Base-by-base conservation (phyloP, 1,284 basidiomycete genomes). In the Afroboletus lepidellus region DNA sequence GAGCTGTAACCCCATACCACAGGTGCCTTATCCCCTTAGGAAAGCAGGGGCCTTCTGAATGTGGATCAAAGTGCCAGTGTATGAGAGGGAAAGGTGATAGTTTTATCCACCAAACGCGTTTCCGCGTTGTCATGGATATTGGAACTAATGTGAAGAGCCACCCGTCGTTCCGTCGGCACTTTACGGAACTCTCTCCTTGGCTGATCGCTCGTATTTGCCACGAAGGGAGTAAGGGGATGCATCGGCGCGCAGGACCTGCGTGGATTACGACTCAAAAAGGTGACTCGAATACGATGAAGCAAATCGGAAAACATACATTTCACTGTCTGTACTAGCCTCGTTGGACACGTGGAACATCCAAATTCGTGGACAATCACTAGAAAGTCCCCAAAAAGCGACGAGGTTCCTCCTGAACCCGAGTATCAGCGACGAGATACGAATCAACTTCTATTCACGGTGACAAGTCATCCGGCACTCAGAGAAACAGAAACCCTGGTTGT, bases 41-140 rank as follows among this genome's bases (percentile, higher is more conserved):
- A 50, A 37, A 33, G 21, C 18, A 13, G 47, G 38, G 41, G 36
- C 32, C 8, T 32, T 27, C 32, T 37, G 27, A 16, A 41, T 58
- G 45, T 23, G 16, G 39, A 42, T 16, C n/a, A 24, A 37, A 8
- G 21, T 38, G 56, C 38, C 51, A 41, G 34, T 6, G 11, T 34
- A 49, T 23, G 32, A 38, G 23, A 46, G 33, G 18, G 39, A n/a
- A 16, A 9, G 13, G 13, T 8, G 8, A 13, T 24, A 20, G 11
- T 34, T 33, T 44, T 37, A 18, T 23, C 15, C 29, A 25, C 30
- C 4, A 34, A 30, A 27, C 8, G 3, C n/a, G 23, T 9, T 12
- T 20, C 18, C n/a, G 20, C 32, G 54, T 57, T 59, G 45, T 41
- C 48, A 53, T 59, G 56, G 47, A 59, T 23, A 56, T 41, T 23